These are phyloP conservation scores for Metschnikowia lochheadii DNA, from an alignment of 805 yeast species.

Conservation along the genomic window DNA sequence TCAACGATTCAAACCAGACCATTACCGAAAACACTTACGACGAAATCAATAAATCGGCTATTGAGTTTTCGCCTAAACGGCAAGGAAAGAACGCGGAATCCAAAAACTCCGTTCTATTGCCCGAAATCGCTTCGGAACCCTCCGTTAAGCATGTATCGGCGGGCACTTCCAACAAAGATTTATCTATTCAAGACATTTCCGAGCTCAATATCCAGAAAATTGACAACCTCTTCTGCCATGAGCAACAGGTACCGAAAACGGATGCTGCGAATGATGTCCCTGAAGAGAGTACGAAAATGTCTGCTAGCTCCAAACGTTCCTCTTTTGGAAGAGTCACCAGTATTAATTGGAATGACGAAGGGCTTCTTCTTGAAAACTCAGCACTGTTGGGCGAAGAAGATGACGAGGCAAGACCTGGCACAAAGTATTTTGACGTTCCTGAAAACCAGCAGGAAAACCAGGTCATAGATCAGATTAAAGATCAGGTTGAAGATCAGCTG, in stretches of 20 bases:
- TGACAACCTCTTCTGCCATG: constrained; percentile 33
- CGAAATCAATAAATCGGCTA: constrained; percentile 6
- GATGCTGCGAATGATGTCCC: not conserved
- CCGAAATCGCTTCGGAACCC: not conserved
- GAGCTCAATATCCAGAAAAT: constrained; percentile 37
- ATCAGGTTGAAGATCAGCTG: too few relatives aligned
- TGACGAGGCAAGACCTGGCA: constrained; percentile 8
- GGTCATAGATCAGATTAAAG: too few relatives aligned
- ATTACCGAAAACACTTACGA: constrained; percentile 10
- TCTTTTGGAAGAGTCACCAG: constrained; percentile 28
- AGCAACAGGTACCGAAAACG: constrained; percentile 7
- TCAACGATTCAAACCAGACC: constrained; percentile 10
- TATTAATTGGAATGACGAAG: constrained; percentile 42
- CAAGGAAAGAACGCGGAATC: not conserved
- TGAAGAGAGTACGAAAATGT: constrained; percentile 12
- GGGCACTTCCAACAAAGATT: constrained; percentile 8
- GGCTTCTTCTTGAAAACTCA: constrained; percentile 27
- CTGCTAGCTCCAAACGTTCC: constrained; percentile 8
- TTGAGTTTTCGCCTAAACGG: constrained; percentile 7
- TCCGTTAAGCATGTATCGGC: not conserved
- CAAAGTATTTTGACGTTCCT: constrained; percentile 23
- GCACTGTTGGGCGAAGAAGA: constrained; percentile 12
- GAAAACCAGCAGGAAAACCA: constrained; percentile 3
- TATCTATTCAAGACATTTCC: constrained; percentile 35
- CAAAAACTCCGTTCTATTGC: not conserved